Conservation (phyloP, 2,329 filamentous ascomycete genomes). For the Aureobasidium sp. region DNA sequence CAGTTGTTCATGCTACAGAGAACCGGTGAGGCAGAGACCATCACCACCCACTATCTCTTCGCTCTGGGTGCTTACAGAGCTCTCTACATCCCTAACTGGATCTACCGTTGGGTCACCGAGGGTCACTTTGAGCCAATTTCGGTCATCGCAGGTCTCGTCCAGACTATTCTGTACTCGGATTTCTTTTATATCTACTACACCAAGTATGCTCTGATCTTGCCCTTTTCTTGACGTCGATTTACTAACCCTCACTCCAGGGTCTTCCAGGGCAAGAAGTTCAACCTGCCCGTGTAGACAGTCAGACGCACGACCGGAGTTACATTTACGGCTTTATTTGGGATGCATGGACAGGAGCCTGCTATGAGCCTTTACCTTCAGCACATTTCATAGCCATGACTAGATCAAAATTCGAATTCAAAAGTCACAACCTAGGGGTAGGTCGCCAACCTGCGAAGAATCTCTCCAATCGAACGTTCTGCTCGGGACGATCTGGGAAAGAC, state of each 20-base stretch:
- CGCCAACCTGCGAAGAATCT: too few species aligned
- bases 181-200: conserved; percentile 99
- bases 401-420: not conserved
- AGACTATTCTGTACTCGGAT: conserved; percentile 94
- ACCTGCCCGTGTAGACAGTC: conserved; percentile 39
- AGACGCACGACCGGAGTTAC: not conserved
- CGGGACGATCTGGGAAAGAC: too few species aligned
- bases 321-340: not conserved
- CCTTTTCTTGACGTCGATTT: conserved; percentile 13
- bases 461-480: too few species aligned
- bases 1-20: conserved; percentile 98
- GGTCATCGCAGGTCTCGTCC: conserved; percentile 78
- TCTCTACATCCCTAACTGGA: conserved; percentile 97
- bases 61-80: conserved; percentile 85
- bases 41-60: conserved; percentile 96
- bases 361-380: not conserved
- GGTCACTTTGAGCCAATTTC: conserved; percentile 78
- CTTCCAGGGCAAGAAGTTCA: conserved; percentile 46
- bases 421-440: not conserved
- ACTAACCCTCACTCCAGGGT: conserved; percentile 29
- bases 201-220: conserved; percentile 51
- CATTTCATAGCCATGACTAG: conserved; percentile 4
- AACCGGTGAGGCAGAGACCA: conserved; percentile 97
- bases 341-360: not conserved
- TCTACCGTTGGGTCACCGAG: conserved; percentile 80